These are phyloP conservation scores for Amoebophrya sp. DNA, from an alignment of 169 alveolate genomes.

Conservation along the genomic window DNA sequence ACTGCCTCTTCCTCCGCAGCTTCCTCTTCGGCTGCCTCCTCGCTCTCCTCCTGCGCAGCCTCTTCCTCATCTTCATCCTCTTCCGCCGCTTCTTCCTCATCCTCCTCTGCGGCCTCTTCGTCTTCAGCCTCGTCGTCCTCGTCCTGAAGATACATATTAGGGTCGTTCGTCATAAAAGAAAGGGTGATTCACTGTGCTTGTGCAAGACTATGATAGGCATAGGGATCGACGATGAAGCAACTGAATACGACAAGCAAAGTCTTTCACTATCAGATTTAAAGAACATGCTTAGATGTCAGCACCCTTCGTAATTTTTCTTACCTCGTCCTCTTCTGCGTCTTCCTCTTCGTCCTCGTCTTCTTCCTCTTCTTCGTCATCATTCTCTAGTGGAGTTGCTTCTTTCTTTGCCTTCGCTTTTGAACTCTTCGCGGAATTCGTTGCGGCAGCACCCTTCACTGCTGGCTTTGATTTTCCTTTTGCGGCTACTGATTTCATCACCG, in stretches of 20 bases:
- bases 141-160: too few species aligned
- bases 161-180: too few species aligned
- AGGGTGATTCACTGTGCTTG: too few species aligned
- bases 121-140: too few species aligned
- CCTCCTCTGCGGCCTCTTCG: not conserved
- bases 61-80: not conserved
- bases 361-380: not conserved
- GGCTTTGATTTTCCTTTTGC: not conserved
- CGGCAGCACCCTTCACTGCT: too few species aligned
- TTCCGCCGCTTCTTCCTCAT: not conserved
- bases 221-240: too few species aligned
- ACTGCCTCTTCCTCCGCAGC: not conserved
- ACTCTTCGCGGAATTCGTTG: not conserved
- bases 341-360: not conserved
- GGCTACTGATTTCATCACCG: not conserved
- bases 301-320: too few species aligned
- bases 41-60: too few species aligned
- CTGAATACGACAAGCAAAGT: too few species aligned
- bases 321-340: not conserved
- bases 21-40: not conserved
- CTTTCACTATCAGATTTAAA: too few species aligned
- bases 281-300: too few species aligned
- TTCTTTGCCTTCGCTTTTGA: not conserved
- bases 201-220: too few species aligned
- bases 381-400: not conserved